phyloP scores from a whole-genome alignment of 108 stramenopile species.

The Nitzschia sp. region DNA sequence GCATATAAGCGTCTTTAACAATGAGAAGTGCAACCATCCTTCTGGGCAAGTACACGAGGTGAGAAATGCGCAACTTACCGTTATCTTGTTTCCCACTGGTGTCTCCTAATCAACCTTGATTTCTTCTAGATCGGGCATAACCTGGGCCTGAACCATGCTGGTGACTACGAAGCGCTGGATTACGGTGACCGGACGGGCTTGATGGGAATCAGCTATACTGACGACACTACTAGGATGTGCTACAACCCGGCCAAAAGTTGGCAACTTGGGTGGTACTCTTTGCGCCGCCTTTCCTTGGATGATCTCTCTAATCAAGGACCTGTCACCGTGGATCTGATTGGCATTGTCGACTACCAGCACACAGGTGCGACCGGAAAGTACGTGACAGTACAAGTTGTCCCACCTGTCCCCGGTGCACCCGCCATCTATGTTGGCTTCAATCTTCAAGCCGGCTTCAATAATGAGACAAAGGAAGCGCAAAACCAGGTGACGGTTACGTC shows the following conservation, averaged over 20 bases:
- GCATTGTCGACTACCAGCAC: slow-evolving; percentile 16
- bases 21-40: slow-evolving; percentile 48
- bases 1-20: slow-evolving; percentile 46
- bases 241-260: slow-evolving; percentile 62
- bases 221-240: slow-evolving; percentile 53
- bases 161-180: slow-evolving; percentile 35
- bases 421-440: slow-evolving; percentile 42
- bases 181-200: slow-evolving; percentile 66
- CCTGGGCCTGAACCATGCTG: slow-evolving; percentile 53
- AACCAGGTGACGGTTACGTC: slow-evolving; percentile 34
- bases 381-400: background rate
- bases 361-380: background rate
- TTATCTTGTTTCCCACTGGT: too few species aligned
- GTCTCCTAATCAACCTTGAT: too few species aligned
- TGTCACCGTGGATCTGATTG: background rate
- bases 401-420: background rate
- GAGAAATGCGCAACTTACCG: too few species aligned
- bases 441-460: slow-evolving; percentile 32
- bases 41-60: slow-evolving; percentile 59
- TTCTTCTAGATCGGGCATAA: slow-evolving; percentile 76
- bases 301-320: background rate
- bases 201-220: slow-evolving; percentile 50
- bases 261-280: slow-evolving; percentile 55
- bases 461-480: slow-evolving; percentile 36
- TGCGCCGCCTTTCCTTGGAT: background rate